These are phyloP conservation scores for Trifolium fragiferum DNA, from an alignment of 306 rosid genomes.

Conservation along the genomic window DNA sequence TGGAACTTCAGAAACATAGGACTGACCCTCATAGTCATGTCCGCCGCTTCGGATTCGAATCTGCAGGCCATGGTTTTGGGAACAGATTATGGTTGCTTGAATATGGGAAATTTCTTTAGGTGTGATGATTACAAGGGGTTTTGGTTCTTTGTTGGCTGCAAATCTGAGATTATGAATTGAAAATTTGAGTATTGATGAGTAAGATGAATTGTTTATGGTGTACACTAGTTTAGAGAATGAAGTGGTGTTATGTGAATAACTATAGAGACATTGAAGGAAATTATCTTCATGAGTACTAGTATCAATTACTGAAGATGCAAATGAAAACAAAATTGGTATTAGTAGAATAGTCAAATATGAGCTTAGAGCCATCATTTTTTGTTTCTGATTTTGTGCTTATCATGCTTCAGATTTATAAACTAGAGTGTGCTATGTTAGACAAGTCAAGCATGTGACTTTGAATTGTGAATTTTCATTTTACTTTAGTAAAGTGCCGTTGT, in stretches of 20 bases:
- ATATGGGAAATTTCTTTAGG: conserved; percentile 41
- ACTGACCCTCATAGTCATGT: conserved; percentile 49
- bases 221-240: conserved; percentile 53
- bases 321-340: conserved; percentile 46
- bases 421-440: background rate
- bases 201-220: conserved; percentile 57
- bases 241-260: conserved; percentile 2
- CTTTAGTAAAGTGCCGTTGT: background rate
- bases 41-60: conserved; percentile 45
- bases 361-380: conserved; percentile 3
- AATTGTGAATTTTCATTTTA: too few species aligned
- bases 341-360: background rate
- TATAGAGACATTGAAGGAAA: conserved; percentile 30
- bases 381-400: background rate
- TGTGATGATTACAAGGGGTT: conserved; percentile 40
- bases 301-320: conserved; percentile 35
- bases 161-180: conserved; percentile 49
- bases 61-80: conserved; percentile 11
- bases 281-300: conserved; percentile 19
- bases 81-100: conserved; percentile 41
- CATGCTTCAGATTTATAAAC: background rate
- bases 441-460: too few species aligned
- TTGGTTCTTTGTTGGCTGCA: conserved; percentile 3
- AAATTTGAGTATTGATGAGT: conserved; percentile 45
- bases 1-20: conserved; percentile 40